Conservation (phyloP, 257 asterid genomes). For the Rhazya stricta region DNA sequence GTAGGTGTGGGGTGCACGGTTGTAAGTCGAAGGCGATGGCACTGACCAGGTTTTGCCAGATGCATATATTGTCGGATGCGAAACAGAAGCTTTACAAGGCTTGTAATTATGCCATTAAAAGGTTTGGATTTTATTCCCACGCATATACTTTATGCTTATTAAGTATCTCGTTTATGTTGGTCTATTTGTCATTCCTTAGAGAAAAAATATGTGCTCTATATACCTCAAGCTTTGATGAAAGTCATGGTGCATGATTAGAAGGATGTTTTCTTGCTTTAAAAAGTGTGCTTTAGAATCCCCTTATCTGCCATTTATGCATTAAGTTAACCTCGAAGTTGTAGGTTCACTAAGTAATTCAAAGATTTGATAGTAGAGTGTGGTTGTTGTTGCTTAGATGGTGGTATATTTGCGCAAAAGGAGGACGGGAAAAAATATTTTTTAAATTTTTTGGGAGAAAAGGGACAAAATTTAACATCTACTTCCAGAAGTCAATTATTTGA, state of each 20-base stretch:
- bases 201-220: neutral
- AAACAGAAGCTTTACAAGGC: constrained; percentile 82
- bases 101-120: constrained; percentile 65
- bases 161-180: neutral
- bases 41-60: constrained; percentile 49
- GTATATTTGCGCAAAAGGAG: neutral
- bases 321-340: neutral
- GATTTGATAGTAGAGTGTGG: neutral
- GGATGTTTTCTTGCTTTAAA: neutral
- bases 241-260: neutral
- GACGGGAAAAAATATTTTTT: neutral
- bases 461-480: neutral
- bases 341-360: neutral
- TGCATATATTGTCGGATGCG: constrained; percentile 68
- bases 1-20: constrained; percentile 42
- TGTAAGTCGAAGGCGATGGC: constrained; percentile 63
- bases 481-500: neutral
- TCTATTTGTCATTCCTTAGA: neutral
- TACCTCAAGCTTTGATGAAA: neutral
- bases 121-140: constrained; percentile 37
- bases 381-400: neutral
- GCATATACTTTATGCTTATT: neutral
- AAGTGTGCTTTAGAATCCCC: neutral
- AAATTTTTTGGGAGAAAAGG: too few relatives aligned
- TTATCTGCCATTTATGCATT: neutral